These are phyloP conservation scores for Candida chauliodis DNA, from an alignment of 805 yeast species.

Conservation along the genomic window DNA sequence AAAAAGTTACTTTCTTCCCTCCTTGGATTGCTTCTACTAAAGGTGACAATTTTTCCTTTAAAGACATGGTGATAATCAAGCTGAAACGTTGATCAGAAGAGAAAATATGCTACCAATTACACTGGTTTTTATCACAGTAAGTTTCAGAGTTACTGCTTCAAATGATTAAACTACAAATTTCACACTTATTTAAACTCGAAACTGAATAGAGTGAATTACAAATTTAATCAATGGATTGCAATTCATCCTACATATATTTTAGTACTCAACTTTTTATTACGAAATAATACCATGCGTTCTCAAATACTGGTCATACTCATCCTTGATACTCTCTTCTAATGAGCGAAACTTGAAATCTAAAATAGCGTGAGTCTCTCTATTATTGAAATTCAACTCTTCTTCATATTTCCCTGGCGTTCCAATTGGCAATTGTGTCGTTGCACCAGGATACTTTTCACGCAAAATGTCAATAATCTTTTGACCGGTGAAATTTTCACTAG, in stretches of 20 bases:
- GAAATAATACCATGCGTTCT: constrained; percentile 8
- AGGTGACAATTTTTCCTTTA: constrained; percentile 14
- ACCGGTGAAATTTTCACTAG: constrained; percentile 14
- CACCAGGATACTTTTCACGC: constrained; percentile 20
- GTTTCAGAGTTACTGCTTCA: no score
- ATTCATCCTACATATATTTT: background rate
- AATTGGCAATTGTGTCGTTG: constrained; percentile 13
- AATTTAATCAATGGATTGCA: background rate
- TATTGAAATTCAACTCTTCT: constrained; percentile 8
- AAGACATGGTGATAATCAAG: constrained; percentile 2
- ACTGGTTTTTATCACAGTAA: no score
- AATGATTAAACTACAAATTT: no score
- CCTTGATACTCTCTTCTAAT: constrained; percentile 22
- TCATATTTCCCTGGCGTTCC: constrained; percentile 15
- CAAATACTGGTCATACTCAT: constrained; percentile 21
- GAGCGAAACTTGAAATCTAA: constrained; percentile 20
- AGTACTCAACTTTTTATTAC: background rate
- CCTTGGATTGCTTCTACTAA: constrained; percentile 26
- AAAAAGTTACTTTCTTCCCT: constrained; percentile 52
- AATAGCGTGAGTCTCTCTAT: constrained; percentile 15
- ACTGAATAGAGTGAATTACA: no score
- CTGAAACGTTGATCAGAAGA: no score
- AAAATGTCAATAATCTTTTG: constrained; percentile 20
- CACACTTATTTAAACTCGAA: no score
- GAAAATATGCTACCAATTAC: no score